phyloP scores from a whole-genome alignment of 73 alveolate genomes.

The Effrenium voratum region DNA sequence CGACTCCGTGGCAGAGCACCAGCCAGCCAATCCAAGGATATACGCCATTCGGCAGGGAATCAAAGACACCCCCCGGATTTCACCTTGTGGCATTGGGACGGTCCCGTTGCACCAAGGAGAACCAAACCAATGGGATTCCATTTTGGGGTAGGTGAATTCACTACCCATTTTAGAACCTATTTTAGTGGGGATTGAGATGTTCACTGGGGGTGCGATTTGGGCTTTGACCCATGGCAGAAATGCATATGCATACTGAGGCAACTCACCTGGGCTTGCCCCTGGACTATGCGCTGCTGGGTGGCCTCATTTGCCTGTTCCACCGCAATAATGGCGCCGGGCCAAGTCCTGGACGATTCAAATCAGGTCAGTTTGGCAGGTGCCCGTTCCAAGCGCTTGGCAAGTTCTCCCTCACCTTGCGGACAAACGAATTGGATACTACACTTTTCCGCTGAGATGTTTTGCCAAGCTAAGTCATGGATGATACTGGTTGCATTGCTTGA shows the following conservation, averaged over 20 bases:
- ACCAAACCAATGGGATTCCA: no score
- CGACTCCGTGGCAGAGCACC: conserved; percentile 90
- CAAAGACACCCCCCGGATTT: no score
- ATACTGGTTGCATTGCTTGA: no score
- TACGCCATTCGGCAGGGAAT: neutral
- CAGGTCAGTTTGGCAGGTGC: no score
- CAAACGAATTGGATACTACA: no score
- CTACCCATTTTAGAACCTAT: neutral
- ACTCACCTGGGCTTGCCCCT: conserved; percentile 66
- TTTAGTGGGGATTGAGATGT: neutral
- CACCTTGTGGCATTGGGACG: no score
- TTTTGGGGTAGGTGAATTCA: neutral
- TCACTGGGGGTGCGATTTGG: neutral
- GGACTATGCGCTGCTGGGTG: conserved; percentile 66
- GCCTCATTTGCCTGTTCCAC: conserved; percentile 38
- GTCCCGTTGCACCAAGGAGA: no score
- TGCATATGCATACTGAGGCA: neutral
- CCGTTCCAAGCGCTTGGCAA: no score
- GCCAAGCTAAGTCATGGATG: no score
- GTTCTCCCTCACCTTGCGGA: no score
- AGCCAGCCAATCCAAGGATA: conserved; percentile 82
- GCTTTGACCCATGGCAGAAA: neutral
- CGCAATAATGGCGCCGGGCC: conserved; percentile 92
- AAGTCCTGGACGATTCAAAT: no score
- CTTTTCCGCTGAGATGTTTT: no score